Evolutionary conservation across 2,329 filamentous ascomycete genomes (phyloP).

Genomic region (Trichophyton mentagrophytes): DNA sequence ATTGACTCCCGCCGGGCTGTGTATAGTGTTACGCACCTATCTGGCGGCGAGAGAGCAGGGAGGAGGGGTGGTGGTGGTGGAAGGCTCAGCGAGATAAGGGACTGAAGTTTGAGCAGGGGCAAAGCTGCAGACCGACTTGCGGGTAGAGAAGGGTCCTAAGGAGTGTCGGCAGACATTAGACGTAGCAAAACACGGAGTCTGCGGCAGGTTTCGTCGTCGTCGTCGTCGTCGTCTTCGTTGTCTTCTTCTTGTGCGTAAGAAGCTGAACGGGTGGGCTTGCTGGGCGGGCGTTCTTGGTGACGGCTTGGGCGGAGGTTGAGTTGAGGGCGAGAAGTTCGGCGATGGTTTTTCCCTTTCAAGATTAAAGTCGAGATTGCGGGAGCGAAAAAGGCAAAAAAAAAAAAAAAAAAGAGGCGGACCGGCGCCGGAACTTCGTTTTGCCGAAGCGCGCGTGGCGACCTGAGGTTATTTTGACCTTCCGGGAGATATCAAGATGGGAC

Average conservation of each 20-base stretch:
- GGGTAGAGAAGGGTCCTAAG: background rate
- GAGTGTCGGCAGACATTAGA: background rate
- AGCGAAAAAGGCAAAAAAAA: background rate
- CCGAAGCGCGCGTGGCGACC: background rate
- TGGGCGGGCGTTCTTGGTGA: background rate
- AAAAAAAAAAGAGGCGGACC: background rate
- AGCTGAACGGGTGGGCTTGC: background rate
- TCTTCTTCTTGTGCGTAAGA: background rate
- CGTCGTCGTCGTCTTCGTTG: no score
- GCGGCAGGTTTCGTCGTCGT: background rate
- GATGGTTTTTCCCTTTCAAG: background rate
- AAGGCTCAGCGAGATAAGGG: background rate
- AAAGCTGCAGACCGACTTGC: background rate
- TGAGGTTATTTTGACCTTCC: background rate
- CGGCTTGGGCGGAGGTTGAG: background rate
- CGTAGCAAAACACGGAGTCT: background rate
- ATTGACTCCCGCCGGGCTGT: background rate
- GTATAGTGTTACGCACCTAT: background rate
- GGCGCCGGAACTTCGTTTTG: constrained; percentile 1
- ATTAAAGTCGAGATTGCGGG: constrained; percentile 3
- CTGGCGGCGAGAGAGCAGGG: background rate
- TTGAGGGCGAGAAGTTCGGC: background rate
- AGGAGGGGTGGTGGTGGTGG: background rate
- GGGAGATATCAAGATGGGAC: background rate
- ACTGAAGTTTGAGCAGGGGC: constrained; percentile 2